Evolutionary conservation across 805 yeast genomes (phyloP), one percentile per base, ranked within the genome.

Genomic region (Yarrowia sp.): DNA sequence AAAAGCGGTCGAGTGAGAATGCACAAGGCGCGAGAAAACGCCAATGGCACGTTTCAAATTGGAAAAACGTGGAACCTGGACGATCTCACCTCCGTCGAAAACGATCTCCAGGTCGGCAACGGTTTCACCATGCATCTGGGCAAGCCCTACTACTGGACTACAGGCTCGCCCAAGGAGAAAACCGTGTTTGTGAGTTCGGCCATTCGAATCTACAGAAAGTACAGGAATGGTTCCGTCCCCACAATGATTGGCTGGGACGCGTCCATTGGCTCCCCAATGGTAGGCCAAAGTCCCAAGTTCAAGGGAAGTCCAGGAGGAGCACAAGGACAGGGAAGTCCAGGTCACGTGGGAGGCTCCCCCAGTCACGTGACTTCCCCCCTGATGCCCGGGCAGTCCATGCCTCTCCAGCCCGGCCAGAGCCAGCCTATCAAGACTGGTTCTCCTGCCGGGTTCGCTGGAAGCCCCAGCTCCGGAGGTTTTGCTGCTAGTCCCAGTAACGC

Each of bases 51-150:
- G 0, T 85, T 89, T 70, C 98, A 92, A 75, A 90, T 92, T 61
- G 98, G 98, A 36, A 83, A 97, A 71, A 88, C 96, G 2, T 92
- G 98, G 98, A 86, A 85, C 67, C 77, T 93, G 70, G 89, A 84
- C 66, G 96, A 90, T 69, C 77, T 93, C 68, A 74, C 79, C 3
- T 74, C 75, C 47, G 74, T 92, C 1, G 85, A 86, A 36, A 79
- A 83, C 65, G 90, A 86, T 66, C 65, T 73, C 0, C 68, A 65
- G 38, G 65, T 69, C 33, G 64, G 66, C 10, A 50, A 64, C 67
- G 36, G 81, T 76, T 32, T 81, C 81, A 11, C 81, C 79, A 78
- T 89, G 63, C 78, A 78, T 15, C 80, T 93, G 72, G 88, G 88
- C 44, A 92, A 92, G 72, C 84, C 81, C 51, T 93, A 92, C 74